Percentiles rank a stretch among this genome's conserved stretches.
phyloP scores from a whole-genome alignment of 306 rosid species.

The Corylus heterophylla region DNA sequence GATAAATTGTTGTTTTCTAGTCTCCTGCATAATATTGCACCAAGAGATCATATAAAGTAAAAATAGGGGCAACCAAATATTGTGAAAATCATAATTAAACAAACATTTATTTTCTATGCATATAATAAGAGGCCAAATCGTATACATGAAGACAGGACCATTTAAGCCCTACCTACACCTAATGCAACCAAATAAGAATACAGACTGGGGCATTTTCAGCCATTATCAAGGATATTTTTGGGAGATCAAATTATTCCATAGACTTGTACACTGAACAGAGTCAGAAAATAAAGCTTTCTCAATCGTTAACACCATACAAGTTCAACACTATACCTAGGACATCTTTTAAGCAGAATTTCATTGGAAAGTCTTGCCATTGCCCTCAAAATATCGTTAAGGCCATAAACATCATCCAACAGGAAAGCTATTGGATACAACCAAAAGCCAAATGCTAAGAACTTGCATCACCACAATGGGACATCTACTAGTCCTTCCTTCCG shows the following conservation, averaged over 20 bases:
- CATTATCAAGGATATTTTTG: not conserved
- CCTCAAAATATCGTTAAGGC: slow-evolving; percentile 6
- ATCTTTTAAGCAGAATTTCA: not conserved
- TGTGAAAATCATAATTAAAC: not conserved
- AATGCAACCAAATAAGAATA: slow-evolving; percentile 2
- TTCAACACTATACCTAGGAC: slow-evolving; percentile 1
- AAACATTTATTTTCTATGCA: not conserved
- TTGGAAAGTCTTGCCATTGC: not conserved
- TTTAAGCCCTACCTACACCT: not conserved
- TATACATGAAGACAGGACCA: no score
- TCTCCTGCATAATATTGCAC: slow-evolving; percentile 57
- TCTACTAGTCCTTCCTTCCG: not conserved
- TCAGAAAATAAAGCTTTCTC: not conserved
- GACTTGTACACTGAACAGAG: not conserved
- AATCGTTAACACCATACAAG: not conserved
- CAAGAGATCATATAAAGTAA: not conserved
- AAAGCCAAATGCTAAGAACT: not conserved
- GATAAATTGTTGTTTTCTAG: slow-evolving; percentile 79
- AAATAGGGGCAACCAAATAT: not conserved
- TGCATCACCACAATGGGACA: not conserved
- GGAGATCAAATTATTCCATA: not conserved
- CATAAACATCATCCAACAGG: not conserved
- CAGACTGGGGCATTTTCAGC: not conserved
- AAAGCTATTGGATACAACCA: not conserved
- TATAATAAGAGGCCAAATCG: not conserved